A percentile compares a stretch with the other conserved stretches of the same genome.
Evolutionary conservation across 1,139 yeast species (phyloP).

Genomic region (Diutina catenulata): DNA sequence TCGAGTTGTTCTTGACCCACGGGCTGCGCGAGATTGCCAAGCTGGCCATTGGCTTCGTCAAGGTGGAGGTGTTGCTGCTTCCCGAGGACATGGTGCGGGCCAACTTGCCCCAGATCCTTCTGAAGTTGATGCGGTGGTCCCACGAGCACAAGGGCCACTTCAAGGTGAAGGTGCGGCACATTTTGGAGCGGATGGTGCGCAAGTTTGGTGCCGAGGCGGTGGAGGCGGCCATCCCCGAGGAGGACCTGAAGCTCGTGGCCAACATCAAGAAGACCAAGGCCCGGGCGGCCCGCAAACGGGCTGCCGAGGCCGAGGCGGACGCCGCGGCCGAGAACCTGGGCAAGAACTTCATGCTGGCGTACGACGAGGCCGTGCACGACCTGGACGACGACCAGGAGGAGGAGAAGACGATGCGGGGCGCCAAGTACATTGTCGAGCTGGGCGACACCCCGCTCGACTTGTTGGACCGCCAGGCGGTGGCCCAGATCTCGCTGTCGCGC

Average conservation of each 20-base stretch:
- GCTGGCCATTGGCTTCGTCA: slow-evolving; percentile 88
- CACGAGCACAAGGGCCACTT: slow-evolving; percentile 94
- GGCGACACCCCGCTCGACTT: slow-evolving; percentile 82
- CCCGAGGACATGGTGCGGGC: slow-evolving; percentile 70
- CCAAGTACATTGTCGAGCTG: slow-evolving; percentile 65
- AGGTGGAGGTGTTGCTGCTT: slow-evolving; percentile 75
- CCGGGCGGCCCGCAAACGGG: slow-evolving; percentile 68
- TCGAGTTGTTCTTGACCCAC: slow-evolving; percentile 81
- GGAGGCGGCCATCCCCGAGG: slow-evolving; percentile 76
- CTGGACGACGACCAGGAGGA: slow-evolving; percentile 34
- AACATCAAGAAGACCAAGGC: slow-evolving; percentile 81
- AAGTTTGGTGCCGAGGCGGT: slow-evolving; percentile 78
- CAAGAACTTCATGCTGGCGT: slow-evolving; percentile 63
- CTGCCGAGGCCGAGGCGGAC: slow-evolving; percentile 19
- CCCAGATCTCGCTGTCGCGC: slow-evolving; percentile 78
- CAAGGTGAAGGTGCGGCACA: slow-evolving; percentile 84
- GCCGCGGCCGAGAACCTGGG: slow-evolving; percentile 15
- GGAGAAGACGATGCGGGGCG: slow-evolving; percentile 15
- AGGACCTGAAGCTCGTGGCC: slow-evolving; percentile 67
- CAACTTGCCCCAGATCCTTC: slow-evolving; percentile 53
- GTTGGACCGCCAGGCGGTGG: slow-evolving; percentile 71
- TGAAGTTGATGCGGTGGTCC: slow-evolving; percentile 79
- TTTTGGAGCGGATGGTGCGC: slow-evolving; percentile 81
- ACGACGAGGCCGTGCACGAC: slow-evolving; percentile 66
- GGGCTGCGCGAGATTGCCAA: slow-evolving; percentile 89